These are phyloP conservation scores for Lodderomyces beijingensis DNA, from an alignment of 1,139 yeast species.

Conservation along the genomic window DNA sequence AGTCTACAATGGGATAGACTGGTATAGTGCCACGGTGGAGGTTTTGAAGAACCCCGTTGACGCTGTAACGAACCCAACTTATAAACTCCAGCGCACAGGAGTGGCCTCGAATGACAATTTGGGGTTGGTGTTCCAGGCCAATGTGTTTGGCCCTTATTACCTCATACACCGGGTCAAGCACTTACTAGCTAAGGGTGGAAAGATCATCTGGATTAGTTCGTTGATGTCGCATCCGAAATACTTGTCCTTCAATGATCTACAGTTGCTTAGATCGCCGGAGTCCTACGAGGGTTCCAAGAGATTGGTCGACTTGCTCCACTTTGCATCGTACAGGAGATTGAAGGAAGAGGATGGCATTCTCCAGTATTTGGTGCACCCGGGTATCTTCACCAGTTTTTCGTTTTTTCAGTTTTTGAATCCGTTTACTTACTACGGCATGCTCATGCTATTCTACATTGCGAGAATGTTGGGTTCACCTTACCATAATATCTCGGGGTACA, in stretches of 20 bases:
- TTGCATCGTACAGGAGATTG: conserved; percentile 57
- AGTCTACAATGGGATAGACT: conserved; percentile 79
- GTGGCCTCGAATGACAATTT: conserved; percentile 65
- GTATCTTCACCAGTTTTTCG: conserved; percentile 83
- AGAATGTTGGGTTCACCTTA: conserved; percentile 77
- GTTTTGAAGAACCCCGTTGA: conserved; percentile 60
- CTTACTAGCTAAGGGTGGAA: conserved; percentile 51
- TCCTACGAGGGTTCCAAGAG: conserved; percentile 94
- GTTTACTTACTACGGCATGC: conserved; percentile 81
- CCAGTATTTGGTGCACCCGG: conserved; percentile 87
- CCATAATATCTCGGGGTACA: conserved; percentile 85
- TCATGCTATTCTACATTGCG: conserved; percentile 77
- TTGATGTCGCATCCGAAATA: conserved; percentile 70
- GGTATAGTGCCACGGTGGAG: conserved; percentile 71
- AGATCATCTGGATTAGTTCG: conserved; percentile 81
- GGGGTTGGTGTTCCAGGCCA: conserved; percentile 91
- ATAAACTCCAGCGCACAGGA: conserved; percentile 77
- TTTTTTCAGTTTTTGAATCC: conserved; percentile 72
- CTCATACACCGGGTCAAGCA: conserved; percentile 59
- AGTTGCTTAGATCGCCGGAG: conserved; percentile 56
- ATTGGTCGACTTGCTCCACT: conserved; percentile 76
- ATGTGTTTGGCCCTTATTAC: conserved; percentile 92
- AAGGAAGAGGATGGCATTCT: conserved; percentile 46
- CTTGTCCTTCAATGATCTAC: conserved; percentile 69
- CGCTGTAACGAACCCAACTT: conserved; percentile 81